Conservation (phyloP, 2,329 filamentous ascomycete species). For the Emergomyces africanus region DNA sequence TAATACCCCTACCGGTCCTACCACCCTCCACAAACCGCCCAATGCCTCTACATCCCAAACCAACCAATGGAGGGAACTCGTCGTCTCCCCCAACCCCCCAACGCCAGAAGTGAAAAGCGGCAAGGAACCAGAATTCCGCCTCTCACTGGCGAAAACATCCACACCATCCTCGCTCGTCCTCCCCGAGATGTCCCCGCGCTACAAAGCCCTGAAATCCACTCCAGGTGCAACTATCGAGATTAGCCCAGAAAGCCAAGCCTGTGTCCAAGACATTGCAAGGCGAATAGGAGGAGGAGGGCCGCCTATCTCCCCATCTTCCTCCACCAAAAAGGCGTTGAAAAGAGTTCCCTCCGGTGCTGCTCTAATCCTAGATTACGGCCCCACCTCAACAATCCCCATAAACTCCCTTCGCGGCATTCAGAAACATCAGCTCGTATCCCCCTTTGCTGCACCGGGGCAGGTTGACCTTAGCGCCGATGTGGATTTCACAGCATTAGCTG, state of each 20-base stretch:
- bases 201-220: constrained; percentile 56
- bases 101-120: constrained; percentile 36
- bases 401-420: constrained; percentile 88
- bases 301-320: constrained; percentile 7
- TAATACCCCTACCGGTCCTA: constrained; percentile 36
- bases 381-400: constrained; percentile 61
- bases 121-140: constrained; percentile 65
- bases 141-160: constrained; percentile 59
- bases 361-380: constrained; percentile 92
- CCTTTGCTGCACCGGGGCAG: constrained; percentile 65
- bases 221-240: constrained; percentile 70
- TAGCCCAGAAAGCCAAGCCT: constrained; percentile 73
- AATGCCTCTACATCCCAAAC: constrained; percentile 20
- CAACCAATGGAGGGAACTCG: constrained; percentile 68
- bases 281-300: constrained; percentile 69
- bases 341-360: constrained; percentile 63
- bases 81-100: constrained; percentile 56
- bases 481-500: constrained; percentile 78
- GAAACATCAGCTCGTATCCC: constrained; percentile 60
- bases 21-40: constrained; percentile 31
- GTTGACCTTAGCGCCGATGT: constrained; percentile 90
- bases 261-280: constrained; percentile 65
- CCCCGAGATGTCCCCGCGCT: constrained; percentile 68
- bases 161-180: constrained; percentile 79
- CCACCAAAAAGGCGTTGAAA: constrained; percentile 37